These are phyloP conservation scores for Gossypium herbaceum DNA, from an alignment of 345 rosid genomes.

Conservation along the genomic window DNA sequence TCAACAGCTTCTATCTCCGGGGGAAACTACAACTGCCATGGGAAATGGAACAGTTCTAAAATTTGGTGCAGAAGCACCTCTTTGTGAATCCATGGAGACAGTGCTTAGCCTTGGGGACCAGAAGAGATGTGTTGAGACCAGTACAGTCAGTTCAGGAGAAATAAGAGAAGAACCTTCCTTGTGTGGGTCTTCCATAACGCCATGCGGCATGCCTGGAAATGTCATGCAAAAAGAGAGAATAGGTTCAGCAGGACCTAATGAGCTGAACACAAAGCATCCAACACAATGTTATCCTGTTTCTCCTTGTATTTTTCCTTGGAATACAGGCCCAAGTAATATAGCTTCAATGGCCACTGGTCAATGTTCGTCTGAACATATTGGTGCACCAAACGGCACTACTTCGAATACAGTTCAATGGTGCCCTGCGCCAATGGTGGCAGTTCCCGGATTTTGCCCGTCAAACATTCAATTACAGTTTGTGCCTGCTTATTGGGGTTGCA, in stretches of 20 bases:
- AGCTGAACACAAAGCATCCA: constrained; percentile 22
- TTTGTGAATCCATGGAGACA: constrained; percentile 48
- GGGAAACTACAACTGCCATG: constrained; percentile 24
- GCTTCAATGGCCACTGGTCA: constrained; percentile 27
- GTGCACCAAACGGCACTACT: constrained; percentile 21
- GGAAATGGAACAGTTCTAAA: constrained; percentile 47
- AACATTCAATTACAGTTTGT: constrained; percentile 51
- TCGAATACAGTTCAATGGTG: constrained; percentile 44
- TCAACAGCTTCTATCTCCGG: constrained; percentile 34
- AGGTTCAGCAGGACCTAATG: constrained; percentile 28
- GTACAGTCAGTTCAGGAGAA: constrained; percentile 26
- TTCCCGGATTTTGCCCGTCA: constrained; percentile 44
- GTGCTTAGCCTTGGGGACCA: constrained; percentile 48
- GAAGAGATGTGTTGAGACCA: constrained; percentile 27
- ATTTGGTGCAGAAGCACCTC: constrained; percentile 56
- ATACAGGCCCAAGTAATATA: constrained; percentile 29
- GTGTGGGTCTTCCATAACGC: constrained; percentile 33
- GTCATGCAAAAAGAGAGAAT: constrained; percentile 27
- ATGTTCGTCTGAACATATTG: constrained; percentile 27
- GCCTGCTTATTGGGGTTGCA: constrained; percentile 54
- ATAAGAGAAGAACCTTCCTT: constrained; percentile 37
- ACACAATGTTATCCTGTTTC: constrained; percentile 35
- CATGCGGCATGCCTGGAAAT: constrained; percentile 23
- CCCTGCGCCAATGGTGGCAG: constrained; percentile 40
- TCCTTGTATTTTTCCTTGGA: constrained; percentile 46